Percentiles rank a stretch among this genome's conserved stretches.
phyloP scores from a whole-genome alignment of 495 filamentous ascomycete species.

The Aspergillus kassunensis region DNA sequence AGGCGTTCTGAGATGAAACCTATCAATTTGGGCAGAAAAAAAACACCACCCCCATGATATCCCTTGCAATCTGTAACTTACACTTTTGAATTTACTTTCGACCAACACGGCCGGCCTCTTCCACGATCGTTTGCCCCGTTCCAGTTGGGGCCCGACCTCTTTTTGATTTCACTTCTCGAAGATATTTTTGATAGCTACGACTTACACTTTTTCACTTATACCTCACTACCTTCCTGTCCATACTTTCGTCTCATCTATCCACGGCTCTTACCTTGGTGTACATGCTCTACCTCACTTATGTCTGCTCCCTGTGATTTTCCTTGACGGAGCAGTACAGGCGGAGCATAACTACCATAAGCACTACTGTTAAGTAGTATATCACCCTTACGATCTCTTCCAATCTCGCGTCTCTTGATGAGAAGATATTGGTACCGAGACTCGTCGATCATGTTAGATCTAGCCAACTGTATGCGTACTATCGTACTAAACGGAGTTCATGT shows the following conservation, averaged over 20 bases:
- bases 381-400: not conserved
- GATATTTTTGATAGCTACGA: slow-evolving; percentile 7
- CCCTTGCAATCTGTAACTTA: not conserved
- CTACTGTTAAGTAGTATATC: not conserved
- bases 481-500: no score
- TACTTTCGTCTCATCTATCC: not conserved
- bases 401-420: slow-evolving; percentile 4
- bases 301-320: not conserved
- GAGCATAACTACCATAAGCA: not conserved
- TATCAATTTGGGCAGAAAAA: not conserved
- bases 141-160: slow-evolving; percentile 1
- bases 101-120: not conserved
- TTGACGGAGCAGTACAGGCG: not conserved
- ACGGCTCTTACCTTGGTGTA: slow-evolving; percentile 1
- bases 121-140: slow-evolving; percentile 1
- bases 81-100: slow-evolving; percentile 2
- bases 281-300: not conserved
- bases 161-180: slow-evolving; percentile 12
- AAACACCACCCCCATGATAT: not conserved
- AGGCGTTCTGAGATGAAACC: slow-evolving; percentile 5
- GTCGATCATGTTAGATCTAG: slow-evolving; percentile 3
- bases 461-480: slow-evolving; percentile 2
- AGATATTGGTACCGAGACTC: not conserved
- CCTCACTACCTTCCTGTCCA: not conserved
- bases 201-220: not conserved